These are phyloP conservation scores for Camelina laxa DNA, from an alignment of 345 rosid genomes.

Conservation along the genomic window DNA sequence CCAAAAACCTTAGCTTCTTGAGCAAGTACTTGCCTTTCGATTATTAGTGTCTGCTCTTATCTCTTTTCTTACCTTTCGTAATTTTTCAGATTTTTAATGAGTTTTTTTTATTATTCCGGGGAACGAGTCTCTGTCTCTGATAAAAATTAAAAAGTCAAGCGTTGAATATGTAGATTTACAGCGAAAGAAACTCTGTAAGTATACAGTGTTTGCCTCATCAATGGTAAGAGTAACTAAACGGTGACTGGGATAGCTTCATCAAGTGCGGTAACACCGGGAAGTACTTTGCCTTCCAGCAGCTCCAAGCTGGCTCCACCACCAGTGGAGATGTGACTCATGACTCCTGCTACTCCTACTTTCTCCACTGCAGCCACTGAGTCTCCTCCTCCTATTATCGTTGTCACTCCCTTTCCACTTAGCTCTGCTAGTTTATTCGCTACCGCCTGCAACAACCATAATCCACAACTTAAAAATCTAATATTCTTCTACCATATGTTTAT, in stretches of 20 bases:
- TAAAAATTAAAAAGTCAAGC: neutral
- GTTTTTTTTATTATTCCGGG: neutral
- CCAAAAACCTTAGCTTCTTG: slow-evolving; percentile 7
- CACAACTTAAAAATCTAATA: neutral
- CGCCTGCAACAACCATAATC: slow-evolving; percentile 54
- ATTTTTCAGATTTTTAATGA: neutral
- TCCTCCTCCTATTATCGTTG: slow-evolving; percentile 96
- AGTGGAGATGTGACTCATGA: slow-evolving; percentile 98
- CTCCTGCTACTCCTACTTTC: slow-evolving; percentile 87
- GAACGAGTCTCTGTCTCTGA: slow-evolving; percentile 4
- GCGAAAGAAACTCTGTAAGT: slow-evolving; percentile 8
- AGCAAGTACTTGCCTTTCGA: neutral
- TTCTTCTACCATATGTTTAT: neutral
- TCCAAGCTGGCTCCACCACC: slow-evolving; percentile 98
- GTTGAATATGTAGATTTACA: slow-evolving; percentile 22
- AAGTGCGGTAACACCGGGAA: slow-evolving; percentile 94
- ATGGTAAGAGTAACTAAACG: slow-evolving; percentile 21
- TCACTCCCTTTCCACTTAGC: slow-evolving; percentile 82
- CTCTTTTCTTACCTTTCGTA: neutral
- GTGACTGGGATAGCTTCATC: slow-evolving; percentile 62
- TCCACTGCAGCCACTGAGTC: slow-evolving; percentile 98
- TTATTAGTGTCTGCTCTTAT: neutral
- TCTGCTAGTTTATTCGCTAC: slow-evolving; percentile 86
- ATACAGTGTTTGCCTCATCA: slow-evolving; percentile 23
- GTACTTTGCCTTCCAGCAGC: slow-evolving; percentile 90